Evolutionary conservation across 257 asterid genomes (phyloP).

Genomic region (Solanum rostratum): DNA sequence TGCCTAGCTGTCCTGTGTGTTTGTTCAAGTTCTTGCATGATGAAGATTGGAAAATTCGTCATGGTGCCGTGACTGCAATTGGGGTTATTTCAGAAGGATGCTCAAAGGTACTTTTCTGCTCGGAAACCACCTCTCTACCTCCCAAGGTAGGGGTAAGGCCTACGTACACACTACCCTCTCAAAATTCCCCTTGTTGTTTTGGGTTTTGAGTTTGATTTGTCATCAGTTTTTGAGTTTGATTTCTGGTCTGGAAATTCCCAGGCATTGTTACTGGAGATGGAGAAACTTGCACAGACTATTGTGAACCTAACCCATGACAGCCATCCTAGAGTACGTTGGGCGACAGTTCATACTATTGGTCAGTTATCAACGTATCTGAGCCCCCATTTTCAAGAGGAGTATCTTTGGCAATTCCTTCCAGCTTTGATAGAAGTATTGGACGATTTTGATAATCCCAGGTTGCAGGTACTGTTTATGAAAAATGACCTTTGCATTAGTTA

Average conservation of each 20-base stretch:
- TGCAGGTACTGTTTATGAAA: not conserved
- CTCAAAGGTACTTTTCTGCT: not conserved
- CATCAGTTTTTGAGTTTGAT: not conserved
- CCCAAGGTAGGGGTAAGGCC: not conserved
- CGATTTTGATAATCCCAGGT: not conserved
- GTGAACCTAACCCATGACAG: not conserved
- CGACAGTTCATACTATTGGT: not conserved
- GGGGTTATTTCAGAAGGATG: not conserved
- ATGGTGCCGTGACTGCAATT: not conserved
- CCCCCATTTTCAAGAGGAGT: not conserved
- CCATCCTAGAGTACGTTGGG: constrained; percentile 8
- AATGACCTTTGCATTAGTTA: not conserved
- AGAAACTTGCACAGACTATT: not conserved
- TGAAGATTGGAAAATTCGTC: not conserved
- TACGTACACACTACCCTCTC: not conserved
- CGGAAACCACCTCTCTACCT: not conserved
- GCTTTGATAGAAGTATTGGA: not conserved
- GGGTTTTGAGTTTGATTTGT: not conserved
- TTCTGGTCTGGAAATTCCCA: not conserved
- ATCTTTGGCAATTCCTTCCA: not conserved
- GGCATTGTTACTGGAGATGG: not conserved
- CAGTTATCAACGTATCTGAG: not conserved
- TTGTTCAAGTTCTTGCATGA: not conserved
- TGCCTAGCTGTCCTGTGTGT: not conserved
- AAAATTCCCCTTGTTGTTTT: no score